phyloP scores from a whole-genome alignment of 306 rosid genomes.

The Macrotyloma uniflorum region DNA sequence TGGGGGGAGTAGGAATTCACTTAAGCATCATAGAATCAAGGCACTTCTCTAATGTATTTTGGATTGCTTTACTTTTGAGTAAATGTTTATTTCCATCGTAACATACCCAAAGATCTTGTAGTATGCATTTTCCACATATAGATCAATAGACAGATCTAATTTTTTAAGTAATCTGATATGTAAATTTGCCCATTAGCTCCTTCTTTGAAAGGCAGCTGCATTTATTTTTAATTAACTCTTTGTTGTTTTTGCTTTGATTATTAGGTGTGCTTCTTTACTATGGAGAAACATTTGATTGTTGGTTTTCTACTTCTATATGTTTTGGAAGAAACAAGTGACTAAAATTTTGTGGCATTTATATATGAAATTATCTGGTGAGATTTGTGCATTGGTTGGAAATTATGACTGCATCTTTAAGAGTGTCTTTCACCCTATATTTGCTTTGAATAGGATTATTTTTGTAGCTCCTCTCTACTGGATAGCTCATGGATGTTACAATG shows the following conservation, averaged over 20 bases:
- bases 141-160: neutral
- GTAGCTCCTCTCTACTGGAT: neutral
- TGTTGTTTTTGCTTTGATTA: neutral
- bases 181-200: neutral
- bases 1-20: neutral
- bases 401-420: neutral
- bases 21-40: neutral
- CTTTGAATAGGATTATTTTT: neutral
- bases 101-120: neutral
- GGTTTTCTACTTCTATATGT: neutral
- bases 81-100: neutral
- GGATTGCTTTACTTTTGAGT: neutral
- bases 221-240: neutral
- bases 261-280: neutral
- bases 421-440: neutral
- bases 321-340: neutral
- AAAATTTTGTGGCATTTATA: neutral
- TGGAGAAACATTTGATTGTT: neutral
- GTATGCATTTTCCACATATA: neutral
- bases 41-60: neutral
- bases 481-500: neutral
- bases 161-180: neutral
- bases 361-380: neutral
- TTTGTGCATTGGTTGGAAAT: constrained; percentile 1
- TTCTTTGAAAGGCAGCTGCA: neutral